Percentiles rank a stretch among this genome's conserved stretches.
These are phyloP conservation scores for Colletotrichum orbiculare DNA, from an alignment of 2,329 filamentous ascomycete genomes.

Conservation along the genomic window DNA sequence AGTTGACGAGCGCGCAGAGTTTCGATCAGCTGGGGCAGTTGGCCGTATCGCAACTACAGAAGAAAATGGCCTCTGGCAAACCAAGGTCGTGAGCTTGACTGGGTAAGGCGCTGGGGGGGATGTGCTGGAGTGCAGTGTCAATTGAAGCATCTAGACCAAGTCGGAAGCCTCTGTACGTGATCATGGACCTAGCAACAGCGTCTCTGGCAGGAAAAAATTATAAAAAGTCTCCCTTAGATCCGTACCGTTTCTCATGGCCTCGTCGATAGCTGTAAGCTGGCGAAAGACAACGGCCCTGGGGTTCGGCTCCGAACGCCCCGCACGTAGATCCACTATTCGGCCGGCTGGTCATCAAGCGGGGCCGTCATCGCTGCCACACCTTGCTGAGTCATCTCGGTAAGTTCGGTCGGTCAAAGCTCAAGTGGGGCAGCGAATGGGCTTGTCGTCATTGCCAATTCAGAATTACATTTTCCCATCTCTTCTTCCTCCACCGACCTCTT, in stretches of 20 bases:
- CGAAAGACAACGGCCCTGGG: too few relatives aligned
- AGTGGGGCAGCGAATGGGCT: constrained; percentile 22
- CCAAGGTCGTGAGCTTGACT: background rate
- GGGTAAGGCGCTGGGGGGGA: background rate
- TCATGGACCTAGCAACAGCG: too few relatives aligned
- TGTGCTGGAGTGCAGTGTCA: too few relatives aligned
- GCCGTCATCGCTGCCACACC: background rate
- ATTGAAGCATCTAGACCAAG: too few relatives aligned
- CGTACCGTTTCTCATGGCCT: too few relatives aligned
- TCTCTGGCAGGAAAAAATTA: too few relatives aligned
- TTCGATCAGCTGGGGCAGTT: constrained; percentile 23
- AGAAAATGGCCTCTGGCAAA: background rate
- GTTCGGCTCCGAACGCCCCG: too few relatives aligned
- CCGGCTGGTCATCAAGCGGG: background rate
- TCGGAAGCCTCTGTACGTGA: too few relatives aligned
- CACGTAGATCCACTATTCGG: too few relatives aligned
- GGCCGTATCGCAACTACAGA: constrained; percentile 5
- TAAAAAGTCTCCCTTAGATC: too few relatives aligned
- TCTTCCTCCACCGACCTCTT: background rate
- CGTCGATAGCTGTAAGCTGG: too few relatives aligned
- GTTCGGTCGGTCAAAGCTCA: background rate
- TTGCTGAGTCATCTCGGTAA: constrained; percentile 29
- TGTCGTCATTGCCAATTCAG: constrained; percentile 34
- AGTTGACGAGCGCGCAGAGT: constrained; percentile 20
- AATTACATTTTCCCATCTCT: background rate